Conservation (phyloP, 2,329 filamentous ascomycete species). For the Rugonectria rugulosa region DNA sequence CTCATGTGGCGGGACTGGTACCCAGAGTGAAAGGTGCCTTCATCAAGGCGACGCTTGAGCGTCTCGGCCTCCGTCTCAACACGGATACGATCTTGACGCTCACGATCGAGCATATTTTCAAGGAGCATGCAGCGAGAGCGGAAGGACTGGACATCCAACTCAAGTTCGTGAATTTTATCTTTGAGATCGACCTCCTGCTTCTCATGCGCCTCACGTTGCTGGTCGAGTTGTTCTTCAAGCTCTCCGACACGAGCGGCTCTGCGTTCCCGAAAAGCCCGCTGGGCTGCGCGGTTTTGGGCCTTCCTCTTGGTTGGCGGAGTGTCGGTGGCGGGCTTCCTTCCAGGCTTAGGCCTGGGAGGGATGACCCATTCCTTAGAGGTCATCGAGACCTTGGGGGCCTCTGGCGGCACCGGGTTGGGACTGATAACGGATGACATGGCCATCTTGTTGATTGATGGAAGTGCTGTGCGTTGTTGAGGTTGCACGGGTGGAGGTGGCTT, state of each 20-base stretch:
- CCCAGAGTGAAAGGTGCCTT: constrained; percentile 37
- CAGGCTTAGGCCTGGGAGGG: constrained; percentile 85
- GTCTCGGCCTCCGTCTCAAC: constrained; percentile 51
- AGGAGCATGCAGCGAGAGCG: constrained; percentile 67
- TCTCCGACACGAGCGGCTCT: constrained; percentile 85
- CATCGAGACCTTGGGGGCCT: constrained; percentile 63
- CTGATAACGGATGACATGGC: constrained; percentile 58
- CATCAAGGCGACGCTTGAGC: constrained; percentile 42
- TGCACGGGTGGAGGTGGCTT: constrained; percentile 40
- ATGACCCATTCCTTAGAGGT: constrained; percentile 88
- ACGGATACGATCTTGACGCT: constrained; percentile 57
- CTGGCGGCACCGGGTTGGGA: constrained; percentile 47
- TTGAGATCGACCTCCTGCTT: constrained; percentile 64
- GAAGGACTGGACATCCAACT: constrained; percentile 72
- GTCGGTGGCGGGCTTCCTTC: constrained; percentile 91
- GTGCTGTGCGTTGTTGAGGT: constrained; percentile 43
- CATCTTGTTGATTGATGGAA: constrained; percentile 52
- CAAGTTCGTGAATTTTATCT: constrained; percentile 65
- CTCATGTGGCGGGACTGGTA: constrained; percentile 40
- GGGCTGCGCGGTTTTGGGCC: constrained; percentile 91
- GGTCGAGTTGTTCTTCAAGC: constrained; percentile 71
- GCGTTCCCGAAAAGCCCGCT: constrained; percentile 88
- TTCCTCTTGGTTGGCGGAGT: constrained; percentile 93
- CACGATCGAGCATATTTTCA: constrained; percentile 69
- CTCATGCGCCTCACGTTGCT: constrained; percentile 64